phyloP scores from a whole-genome alignment of 2,329 filamentous ascomycete species.

The Clonostachys chloroleuca region DNA sequence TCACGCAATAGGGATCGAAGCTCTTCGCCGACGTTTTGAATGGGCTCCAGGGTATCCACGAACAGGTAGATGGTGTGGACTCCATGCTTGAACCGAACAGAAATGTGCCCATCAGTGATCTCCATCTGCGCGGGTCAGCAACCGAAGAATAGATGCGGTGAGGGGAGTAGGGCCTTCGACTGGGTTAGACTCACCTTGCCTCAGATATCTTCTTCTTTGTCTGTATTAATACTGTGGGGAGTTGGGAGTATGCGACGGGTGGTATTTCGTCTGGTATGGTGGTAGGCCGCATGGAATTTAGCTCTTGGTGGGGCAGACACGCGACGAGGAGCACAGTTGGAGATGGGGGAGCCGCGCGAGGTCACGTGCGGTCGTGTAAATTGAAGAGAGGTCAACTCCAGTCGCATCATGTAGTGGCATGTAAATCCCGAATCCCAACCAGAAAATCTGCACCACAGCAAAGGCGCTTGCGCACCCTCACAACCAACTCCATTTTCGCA shows the following conservation, averaged over 20 bases:
- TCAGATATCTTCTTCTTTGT: too few species aligned
- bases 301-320: not conserved
- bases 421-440: not conserved
- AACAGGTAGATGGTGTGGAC: constrained; percentile 68
- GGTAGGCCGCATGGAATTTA: not conserved
- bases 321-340: not conserved
- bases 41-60: constrained; percentile 51
- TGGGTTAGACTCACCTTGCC: too few species aligned
- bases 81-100: constrained; percentile 69
- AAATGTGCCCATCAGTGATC: constrained; percentile 45
- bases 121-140: not conserved
- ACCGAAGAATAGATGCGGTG: not conserved
- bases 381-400: not conserved
- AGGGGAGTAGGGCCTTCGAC: too few species aligned
- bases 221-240: too few species aligned
- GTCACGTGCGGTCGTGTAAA: constrained; percentile 21
- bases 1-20: constrained; percentile 55
- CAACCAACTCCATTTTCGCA: not conserved
- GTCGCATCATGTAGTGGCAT: not conserved
- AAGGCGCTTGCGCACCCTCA: too few species aligned
- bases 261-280: not conserved
- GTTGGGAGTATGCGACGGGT: too few species aligned
- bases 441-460: too few species aligned
- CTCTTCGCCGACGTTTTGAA: constrained; percentile 51
- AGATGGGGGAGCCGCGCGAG: constrained; percentile 9